These are phyloP conservation scores for Ophioceras dolichostomum DNA, from an alignment of 2,329 filamentous ascomycete genomes.

Conservation along the genomic window DNA sequence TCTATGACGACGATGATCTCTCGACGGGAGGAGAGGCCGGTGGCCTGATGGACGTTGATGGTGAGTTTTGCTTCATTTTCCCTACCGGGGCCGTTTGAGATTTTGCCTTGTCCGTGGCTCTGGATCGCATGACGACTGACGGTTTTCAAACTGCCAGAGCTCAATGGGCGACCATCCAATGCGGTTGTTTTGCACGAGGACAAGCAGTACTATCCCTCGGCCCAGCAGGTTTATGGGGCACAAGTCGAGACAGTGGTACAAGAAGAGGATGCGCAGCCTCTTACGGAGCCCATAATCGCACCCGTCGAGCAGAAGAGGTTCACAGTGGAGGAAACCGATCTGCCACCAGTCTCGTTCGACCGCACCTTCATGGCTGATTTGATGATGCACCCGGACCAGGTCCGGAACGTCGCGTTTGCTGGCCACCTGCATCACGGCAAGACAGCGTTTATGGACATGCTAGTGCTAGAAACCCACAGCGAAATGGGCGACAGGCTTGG, in stretches of 20 bases:
- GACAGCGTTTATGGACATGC: conserved; percentile 96
- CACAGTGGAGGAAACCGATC: conserved; percentile 79
- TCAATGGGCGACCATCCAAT: conserved; percentile 86
- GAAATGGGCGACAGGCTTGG: conserved; percentile 70
- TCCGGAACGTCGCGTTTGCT: conserved; percentile 81
- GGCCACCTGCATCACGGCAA: conserved; percentile 96
- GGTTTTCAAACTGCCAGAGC: too few species aligned
- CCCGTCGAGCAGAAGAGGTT: conserved; percentile 95
- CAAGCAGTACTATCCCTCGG: conserved; percentile 99
- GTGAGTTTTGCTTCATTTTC: too few species aligned
- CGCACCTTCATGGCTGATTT: conserved; percentile 89
- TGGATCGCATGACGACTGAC: too few species aligned
- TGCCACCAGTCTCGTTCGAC: conserved; percentile 80
- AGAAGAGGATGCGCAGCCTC: conserved; percentile 90
- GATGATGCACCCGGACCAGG: conserved; percentile 92
- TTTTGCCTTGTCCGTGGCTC: too few species aligned
- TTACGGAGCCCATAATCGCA: conserved; percentile 86
- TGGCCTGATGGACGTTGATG: conserved; percentile 87
- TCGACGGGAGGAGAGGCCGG: conserved; percentile 50
- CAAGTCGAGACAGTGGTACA: conserved; percentile 94
- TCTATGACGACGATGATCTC: conserved; percentile 65
- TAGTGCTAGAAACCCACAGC: conserved; percentile 92
- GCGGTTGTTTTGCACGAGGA: conserved; percentile 97
- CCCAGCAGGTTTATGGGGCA: conserved; percentile 84
- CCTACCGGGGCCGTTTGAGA: too few species aligned